phyloP scores from a whole-genome alignment of 2,329 filamentous ascomycete genomes.

The Talaromyces sp. region DNA sequence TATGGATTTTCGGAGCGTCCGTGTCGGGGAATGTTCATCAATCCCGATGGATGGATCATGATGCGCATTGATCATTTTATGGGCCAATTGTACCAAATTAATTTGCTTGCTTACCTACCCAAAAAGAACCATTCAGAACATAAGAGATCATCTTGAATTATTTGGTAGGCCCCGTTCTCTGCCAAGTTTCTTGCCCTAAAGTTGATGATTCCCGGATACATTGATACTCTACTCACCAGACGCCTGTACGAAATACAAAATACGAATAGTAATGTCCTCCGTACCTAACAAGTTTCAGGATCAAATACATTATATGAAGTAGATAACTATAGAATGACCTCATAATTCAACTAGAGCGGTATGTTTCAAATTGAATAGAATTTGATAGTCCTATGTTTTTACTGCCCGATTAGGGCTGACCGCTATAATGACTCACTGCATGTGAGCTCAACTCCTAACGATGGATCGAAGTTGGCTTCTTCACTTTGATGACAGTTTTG shows the following conservation, averaged over 20 bases:
- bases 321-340: background rate
- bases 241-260: too few species aligned
- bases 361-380: background rate
- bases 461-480: background rate
- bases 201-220: background rate
- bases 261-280: background rate
- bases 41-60: background rate
- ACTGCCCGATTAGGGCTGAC: conserved; percentile 7
- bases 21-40: too few species aligned
- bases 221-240: too few species aligned
- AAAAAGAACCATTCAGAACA: background rate
- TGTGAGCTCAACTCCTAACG: too few species aligned
- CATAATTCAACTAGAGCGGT: background rate
- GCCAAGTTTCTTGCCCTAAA: background rate
- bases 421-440: conserved; percentile 4
- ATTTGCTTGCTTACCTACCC: background rate
- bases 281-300: background rate
- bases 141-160: too few species aligned
- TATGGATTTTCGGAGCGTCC: too few species aligned
- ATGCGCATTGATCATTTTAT: too few species aligned
- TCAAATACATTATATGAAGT: background rate
- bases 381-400: background rate
- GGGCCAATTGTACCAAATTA: background rate
- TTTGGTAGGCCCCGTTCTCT: background rate
- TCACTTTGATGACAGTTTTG: background rate